phyloP scores from a whole-genome alignment of 371 early-diverging fungal species.

The Batkoa obscura region DNA sequence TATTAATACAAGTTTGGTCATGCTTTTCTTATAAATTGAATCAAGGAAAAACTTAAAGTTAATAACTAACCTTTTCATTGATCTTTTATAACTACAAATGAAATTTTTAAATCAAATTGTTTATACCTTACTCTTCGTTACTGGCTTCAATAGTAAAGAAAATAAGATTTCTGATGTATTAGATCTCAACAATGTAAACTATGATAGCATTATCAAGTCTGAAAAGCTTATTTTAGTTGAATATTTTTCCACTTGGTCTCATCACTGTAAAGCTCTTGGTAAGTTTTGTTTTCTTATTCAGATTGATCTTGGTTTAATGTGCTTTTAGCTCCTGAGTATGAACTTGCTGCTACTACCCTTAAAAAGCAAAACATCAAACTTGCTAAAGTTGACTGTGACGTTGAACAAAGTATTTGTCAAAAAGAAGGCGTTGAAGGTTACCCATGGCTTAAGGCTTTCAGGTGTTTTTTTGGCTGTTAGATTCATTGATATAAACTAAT shows the following conservation, averaged over 20 bases:
- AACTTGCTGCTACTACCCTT: conserved; percentile 62
- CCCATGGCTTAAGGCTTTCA: conserved; percentile 85
- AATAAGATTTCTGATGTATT: conserved; percentile 42
- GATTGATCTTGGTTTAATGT: conserved; percentile 6
- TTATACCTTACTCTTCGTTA: conserved; percentile 1
- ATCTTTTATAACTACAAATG: background rate
- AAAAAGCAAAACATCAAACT: conserved; percentile 44
- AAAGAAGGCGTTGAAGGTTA: conserved; percentile 67
- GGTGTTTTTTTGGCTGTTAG: conserved; percentile 7
- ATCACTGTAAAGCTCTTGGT: conserved; percentile 77
- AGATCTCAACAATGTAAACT: conserved; percentile 40
- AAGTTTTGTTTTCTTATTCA: conserved; percentile 8
- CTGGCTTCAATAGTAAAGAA: background rate
- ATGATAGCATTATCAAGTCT: conserved; percentile 25
- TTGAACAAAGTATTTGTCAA: conserved; percentile 57
- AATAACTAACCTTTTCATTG: too few relatives aligned
- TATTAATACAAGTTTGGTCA: too few relatives aligned
- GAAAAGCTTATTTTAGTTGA: conserved; percentile 68
- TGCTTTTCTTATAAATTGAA: too few relatives aligned
- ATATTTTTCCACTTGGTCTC: conserved; percentile 93
- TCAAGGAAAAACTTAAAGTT: too few relatives aligned
- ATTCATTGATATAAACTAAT: background rate
- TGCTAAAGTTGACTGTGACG: conserved; percentile 93
- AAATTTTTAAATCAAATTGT: conserved; percentile 1
- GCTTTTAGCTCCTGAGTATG: conserved; percentile 78